Conservation (phyloP, 257 asterid species). For the Capsicum baccatum region DNA sequence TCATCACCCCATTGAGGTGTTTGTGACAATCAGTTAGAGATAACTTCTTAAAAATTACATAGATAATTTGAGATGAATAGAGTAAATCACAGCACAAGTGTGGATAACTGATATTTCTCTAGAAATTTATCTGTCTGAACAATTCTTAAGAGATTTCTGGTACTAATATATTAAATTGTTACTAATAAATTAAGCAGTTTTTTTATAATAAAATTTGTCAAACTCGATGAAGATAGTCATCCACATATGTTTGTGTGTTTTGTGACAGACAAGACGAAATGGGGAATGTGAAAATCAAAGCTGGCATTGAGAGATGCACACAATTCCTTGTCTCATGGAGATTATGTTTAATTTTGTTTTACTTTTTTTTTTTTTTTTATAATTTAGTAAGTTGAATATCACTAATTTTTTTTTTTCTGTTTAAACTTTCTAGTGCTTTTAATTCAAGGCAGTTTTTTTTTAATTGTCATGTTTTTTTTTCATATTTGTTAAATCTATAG, state of each 20-base stretch:
- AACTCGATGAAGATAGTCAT: slow-evolving; percentile 52
- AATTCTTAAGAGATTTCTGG: background rate
- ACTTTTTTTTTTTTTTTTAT: background rate
- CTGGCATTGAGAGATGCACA: slow-evolving; percentile 63
- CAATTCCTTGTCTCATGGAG: slow-evolving; percentile 79
- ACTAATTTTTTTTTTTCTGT: slow-evolving; percentile 17
- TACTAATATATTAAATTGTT: background rate
- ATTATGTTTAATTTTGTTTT: slow-evolving; percentile 29
- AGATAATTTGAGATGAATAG: no score
- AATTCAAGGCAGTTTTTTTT: background rate
- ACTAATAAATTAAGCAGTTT: background rate
- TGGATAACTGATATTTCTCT: background rate
- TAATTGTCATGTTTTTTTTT: background rate
- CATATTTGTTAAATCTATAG: no score
- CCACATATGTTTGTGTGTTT: slow-evolving; percentile 38
- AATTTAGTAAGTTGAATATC: no score
- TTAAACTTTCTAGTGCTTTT: background rate
- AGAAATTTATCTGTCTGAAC: background rate
- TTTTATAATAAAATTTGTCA: slow-evolving; percentile 22
- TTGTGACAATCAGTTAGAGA: no score
- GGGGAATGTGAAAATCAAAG: slow-evolving; percentile 55
- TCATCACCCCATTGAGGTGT: no score
- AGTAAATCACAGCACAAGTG: background rate
- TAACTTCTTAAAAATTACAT: no score
- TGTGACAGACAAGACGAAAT: slow-evolving; percentile 17